phyloP scores from a whole-genome alignment of 371 early-diverging fungal genomes.

The Mucor circinelloides region DNA sequence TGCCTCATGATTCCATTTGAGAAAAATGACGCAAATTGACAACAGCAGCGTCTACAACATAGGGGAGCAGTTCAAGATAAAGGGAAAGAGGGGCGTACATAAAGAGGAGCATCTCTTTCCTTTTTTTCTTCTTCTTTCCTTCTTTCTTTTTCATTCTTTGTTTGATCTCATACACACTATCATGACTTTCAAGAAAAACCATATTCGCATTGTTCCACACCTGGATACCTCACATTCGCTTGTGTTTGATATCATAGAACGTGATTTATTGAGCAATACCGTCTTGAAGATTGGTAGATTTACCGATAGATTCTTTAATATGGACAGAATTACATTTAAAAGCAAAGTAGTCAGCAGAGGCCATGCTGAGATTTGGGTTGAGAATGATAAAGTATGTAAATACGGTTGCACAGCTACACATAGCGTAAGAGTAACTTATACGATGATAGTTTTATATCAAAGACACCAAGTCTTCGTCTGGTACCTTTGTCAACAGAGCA shows the following conservation, averaged over 20 bases:
- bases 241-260: conserved; percentile 78
- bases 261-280: conserved; percentile 67
- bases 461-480: conserved; percentile 85
- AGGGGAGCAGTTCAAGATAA: neutral
- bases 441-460: conserved; percentile 76
- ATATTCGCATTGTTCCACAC: conserved; percentile 73
- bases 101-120: neutral
- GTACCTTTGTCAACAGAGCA: conserved; percentile 88
- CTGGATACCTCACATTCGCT: conserved; percentile 71
- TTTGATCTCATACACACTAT: neutral
- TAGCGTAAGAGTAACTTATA: conserved; percentile 42
- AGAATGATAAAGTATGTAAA: conserved; percentile 33
- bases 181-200: neutral
- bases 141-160: neutral
- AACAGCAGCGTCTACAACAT: neutral
- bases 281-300: conserved; percentile 78
- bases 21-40: conserved; percentile 11
- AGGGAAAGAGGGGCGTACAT: neutral
- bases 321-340: conserved; percentile 69
- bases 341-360: conserved; percentile 81
- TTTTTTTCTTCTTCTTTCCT: neutral
- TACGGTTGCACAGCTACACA: neutral
- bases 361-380: conserved; percentile 84
- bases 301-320: conserved; percentile 51
- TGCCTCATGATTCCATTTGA: conserved; percentile 5